These are phyloP conservation scores for Fusarium nelsonii DNA, from an alignment of 2,329 filamentous ascomycete species.

Conservation along the genomic window DNA sequence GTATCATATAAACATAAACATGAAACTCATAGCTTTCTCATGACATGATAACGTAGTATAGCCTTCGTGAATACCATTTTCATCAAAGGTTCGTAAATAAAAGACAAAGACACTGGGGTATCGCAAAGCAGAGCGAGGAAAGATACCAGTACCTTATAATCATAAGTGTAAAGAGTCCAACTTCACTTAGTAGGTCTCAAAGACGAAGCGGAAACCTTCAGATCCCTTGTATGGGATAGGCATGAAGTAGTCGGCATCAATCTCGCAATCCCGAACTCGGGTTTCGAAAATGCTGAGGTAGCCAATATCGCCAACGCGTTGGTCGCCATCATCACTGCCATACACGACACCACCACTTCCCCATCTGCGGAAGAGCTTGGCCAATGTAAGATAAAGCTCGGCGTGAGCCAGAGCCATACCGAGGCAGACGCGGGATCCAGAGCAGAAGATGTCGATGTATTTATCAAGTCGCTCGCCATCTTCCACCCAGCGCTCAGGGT, in stretches of 20 bases:
- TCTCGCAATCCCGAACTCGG: slow-evolving; percentile 51
- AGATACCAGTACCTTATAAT: slow-evolving; percentile 22
- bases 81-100: slow-evolving; percentile 19
- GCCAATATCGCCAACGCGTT: slow-evolving; percentile 52
- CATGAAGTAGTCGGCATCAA: slow-evolving; percentile 56
- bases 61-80: slow-evolving; percentile 32
- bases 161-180: slow-evolving; percentile 20
- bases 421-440: slow-evolving; percentile 53
- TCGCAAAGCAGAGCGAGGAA: slow-evolving; percentile 30
- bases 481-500: slow-evolving; percentile 54
- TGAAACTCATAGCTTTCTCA: slow-evolving; percentile 39
- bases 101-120: slow-evolving; percentile 28
- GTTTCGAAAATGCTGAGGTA: slow-evolving; percentile 54
- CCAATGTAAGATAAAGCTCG: slow-evolving; percentile 55
- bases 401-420: slow-evolving; percentile 56
- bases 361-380: slow-evolving; percentile 56
- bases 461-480: slow-evolving; percentile 51
- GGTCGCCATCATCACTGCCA: slow-evolving; percentile 50
- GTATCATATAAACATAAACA: slow-evolving; percentile 35
- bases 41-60: slow-evolving; percentile 34
- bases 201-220: slow-evolving; percentile 52
- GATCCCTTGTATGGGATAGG: slow-evolving; percentile 56
- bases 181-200: slow-evolving; percentile 47
- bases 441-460: slow-evolving; percentile 53
- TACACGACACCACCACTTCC: slow-evolving; percentile 52